phyloP scores from a whole-genome alignment of 495 filamentous ascomycete genomes.

The Hypomontagnella monticulosa region DNA sequence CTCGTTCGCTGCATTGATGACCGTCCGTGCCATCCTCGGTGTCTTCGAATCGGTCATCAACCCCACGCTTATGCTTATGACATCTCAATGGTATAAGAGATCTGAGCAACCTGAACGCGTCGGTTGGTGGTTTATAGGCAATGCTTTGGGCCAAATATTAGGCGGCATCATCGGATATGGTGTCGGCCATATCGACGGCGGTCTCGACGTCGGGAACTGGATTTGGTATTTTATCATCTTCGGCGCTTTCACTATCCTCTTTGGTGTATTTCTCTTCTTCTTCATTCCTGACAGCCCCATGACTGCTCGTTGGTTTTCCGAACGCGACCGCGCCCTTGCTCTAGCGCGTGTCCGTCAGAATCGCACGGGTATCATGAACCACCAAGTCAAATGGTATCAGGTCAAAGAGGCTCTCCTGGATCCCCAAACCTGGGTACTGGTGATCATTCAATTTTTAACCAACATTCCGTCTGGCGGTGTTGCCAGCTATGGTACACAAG shows the following conservation, averaged over 20 bases:
- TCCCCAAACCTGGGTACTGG: conserved; percentile 15
- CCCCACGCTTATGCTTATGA: conserved; percentile 29
- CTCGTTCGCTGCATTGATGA: conserved; percentile 1
- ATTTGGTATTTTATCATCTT: conserved; percentile 40
- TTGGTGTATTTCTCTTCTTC: conserved; percentile 22
- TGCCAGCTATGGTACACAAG: conserved; percentile 8
- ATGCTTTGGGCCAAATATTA: conserved; percentile 54
- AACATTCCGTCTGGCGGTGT: conserved; percentile 16
- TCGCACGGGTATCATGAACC: conserved; percentile 21
- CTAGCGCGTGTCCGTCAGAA: conserved; percentile 21
- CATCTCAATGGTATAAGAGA: conserved; percentile 21
- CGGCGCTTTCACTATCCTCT: conserved; percentile 27
- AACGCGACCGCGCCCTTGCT: conserved; percentile 23
- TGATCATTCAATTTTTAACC: conserved; percentile 8
- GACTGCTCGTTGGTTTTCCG: conserved; percentile 22
- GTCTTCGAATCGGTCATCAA: conserved; percentile 19
- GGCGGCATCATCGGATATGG: conserved; percentile 48
- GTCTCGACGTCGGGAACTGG: conserved; percentile 31
- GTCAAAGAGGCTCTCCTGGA: conserved; percentile 15
- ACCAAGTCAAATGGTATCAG: conserved; percentile 11
- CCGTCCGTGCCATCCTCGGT: conserved; percentile 3
- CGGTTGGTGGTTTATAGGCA: conserved; percentile 53
- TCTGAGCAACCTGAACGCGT: conserved; percentile 46
- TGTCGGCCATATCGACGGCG: no score
- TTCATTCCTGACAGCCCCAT: conserved; percentile 33